Evolutionary conservation across 2,329 filamentous ascomycete species (phyloP).

Genomic region (Fusarium sp.): DNA sequence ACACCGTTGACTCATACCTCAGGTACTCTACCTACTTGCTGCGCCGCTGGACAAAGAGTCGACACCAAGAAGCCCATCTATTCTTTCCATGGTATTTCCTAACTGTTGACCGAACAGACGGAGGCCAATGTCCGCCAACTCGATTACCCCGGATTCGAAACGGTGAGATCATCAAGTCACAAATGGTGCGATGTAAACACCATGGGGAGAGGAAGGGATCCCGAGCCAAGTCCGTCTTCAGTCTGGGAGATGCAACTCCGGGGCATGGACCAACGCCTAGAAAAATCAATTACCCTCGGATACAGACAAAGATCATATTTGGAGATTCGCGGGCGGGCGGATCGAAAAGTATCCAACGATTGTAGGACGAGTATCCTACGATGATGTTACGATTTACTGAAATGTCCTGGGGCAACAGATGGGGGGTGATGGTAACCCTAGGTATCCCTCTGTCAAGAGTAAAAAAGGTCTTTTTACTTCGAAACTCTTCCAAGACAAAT

Average conservation of each 20-base stretch:
- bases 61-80: neutral
- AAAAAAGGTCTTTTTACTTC: neutral
- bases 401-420: neutral
- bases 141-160: constrained; percentile 2
- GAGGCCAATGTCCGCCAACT: neutral
- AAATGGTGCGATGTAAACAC: neutral
- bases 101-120: neutral
- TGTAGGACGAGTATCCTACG: neutral
- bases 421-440: neutral
- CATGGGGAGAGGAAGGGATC: neutral
- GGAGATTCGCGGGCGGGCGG: neutral
- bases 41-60: neutral
- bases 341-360: neutral
- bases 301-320: neutral
- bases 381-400: neutral
- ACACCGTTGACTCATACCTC: neutral
- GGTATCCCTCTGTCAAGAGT: neutral
- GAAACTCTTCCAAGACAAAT: neutral
- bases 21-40: neutral
- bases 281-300: neutral
- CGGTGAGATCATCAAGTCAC: constrained; percentile 2
- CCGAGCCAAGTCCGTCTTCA: neutral
- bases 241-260: neutral
- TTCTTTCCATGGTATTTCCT: neutral
- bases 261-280: neutral